These are phyloP conservation scores for Lolium perenne DNA, from an alignment of 176 grass and related monocot species.

Conservation along the genomic window DNA sequence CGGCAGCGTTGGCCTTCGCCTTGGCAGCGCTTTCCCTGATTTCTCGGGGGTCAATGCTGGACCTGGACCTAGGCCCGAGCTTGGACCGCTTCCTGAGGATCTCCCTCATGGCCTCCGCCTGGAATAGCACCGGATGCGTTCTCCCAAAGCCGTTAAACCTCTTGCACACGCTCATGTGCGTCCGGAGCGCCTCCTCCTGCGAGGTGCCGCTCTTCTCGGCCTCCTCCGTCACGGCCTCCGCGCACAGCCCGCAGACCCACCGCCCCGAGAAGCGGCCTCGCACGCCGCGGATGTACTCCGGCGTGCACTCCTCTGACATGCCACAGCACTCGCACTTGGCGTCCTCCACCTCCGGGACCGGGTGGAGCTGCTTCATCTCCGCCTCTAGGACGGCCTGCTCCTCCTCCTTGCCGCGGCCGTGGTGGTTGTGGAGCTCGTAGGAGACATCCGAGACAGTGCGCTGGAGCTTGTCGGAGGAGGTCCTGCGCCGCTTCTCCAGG, in stretches of 20 bases:
- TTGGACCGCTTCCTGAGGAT: slow-evolving; percentile 79
- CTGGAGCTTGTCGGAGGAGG: slow-evolving; percentile 75
- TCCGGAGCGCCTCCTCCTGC: slow-evolving; percentile 54
- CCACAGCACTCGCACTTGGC: slow-evolving; percentile 92
- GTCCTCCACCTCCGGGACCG: slow-evolving; percentile 65
- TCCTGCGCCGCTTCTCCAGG: slow-evolving; percentile 60
- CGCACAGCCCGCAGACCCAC: slow-evolving; percentile 83
- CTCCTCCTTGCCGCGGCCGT: slow-evolving; percentile 17
- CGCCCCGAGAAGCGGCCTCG: slow-evolving; percentile 68
- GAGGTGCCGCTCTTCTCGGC: slow-evolving; percentile 51
- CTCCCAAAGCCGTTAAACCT: slow-evolving; percentile 76
- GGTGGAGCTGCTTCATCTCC: slow-evolving; percentile 30
- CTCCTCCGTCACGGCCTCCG: slow-evolving; percentile 71
- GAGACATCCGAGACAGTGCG: slow-evolving; percentile 83
- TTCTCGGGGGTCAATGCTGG: slow-evolving; percentile 65
- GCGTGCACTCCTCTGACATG: slow-evolving; percentile 95
- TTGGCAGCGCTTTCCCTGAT: slow-evolving; percentile 12
- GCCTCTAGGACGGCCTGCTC: background rate
- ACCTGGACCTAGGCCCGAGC: slow-evolving; percentile 52
- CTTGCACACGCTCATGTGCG: slow-evolving; percentile 72
- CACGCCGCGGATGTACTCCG: slow-evolving; percentile 72
- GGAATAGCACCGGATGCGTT: slow-evolving; percentile 78
- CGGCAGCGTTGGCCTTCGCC: background rate
- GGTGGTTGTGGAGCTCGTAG: slow-evolving; percentile 66
- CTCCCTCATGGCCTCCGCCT: slow-evolving; percentile 91